Evolutionary conservation across 2,329 filamentous ascomycete species (phyloP), one percentile per base, ranked within the genome.

Genomic region (Cladosporium sp.): DNA sequence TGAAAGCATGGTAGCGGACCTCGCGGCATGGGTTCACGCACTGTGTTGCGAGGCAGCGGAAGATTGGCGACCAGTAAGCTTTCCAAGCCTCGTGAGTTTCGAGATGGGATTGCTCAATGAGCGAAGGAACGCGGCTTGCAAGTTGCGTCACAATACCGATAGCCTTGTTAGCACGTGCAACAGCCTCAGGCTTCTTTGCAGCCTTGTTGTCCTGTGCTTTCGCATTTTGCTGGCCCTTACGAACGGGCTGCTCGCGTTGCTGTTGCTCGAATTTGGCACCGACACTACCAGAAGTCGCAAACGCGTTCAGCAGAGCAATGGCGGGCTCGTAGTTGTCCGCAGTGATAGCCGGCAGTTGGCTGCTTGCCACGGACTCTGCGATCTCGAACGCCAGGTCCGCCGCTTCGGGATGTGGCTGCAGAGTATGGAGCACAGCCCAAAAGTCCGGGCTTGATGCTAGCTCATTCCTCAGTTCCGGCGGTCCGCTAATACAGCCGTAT

Each of bases 381-480:
- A 98, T 91, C 64, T 90, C 88, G 76, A 98, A 98, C 0, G 96
- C 93, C 18, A 89, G 84, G 0, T 89, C 84, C 1, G 92, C 91
- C 30, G 90, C 89, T 63, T 92, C 89, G 3, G 87, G 80, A 55
- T 74, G 69, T 28, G 84, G 83, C 57, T 92, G 88, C 21, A 99
- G 82, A 36, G 88, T 86, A 68, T 92, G 89, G 62, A 99, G 83
- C 15, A 97, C 91, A 5, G 90, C 90, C 95, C 95, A 99, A 78
- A 99, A 98, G 75, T 99, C 95, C 0, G 95, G 95, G 21, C 94
- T 98, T 15, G 92, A 94, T 79, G 96, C 96, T 71, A 98, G 91
- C 79, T 98, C 94, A 71, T 92, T 97, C 66, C 92, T 88, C 32
- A 99, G 82, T 14, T 91, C 88, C 30, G 89, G 88, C 0, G 92